phyloP scores from a whole-genome alignment of 257 asterid species.

The Solanum arcanum region DNA sequence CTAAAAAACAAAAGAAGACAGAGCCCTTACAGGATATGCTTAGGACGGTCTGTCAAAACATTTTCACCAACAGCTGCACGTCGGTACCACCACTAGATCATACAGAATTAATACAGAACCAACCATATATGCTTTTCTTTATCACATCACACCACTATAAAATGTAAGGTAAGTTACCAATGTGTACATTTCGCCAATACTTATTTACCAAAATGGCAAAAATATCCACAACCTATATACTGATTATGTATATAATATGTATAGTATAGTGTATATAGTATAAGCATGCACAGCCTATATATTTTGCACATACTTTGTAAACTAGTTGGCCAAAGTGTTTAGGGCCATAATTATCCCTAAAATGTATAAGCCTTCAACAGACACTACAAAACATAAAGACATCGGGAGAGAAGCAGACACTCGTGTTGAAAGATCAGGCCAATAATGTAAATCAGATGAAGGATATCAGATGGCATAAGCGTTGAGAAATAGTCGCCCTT shows the following conservation, averaged over 20 bases:
- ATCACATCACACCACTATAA: background rate
- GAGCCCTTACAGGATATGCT: background rate
- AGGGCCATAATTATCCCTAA: background rate
- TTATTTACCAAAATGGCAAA: background rate
- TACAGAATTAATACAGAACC: background rate
- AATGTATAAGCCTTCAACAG: background rate
- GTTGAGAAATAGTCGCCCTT: constrained; percentile 90
- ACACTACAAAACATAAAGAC: background rate
- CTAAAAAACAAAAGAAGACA: background rate
- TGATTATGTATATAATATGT: background rate
- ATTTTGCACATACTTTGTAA: background rate
- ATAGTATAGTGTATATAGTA: background rate
- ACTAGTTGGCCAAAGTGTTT: background rate
- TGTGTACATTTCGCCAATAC: background rate
- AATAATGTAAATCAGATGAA: constrained; percentile 12
- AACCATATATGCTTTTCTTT: background rate
- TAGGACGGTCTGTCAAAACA: background rate
- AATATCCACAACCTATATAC: background rate
- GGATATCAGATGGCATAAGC: constrained; percentile 96
- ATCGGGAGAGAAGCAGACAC: background rate
- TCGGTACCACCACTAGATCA: background rate
- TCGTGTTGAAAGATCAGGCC: background rate
- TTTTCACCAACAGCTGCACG: background rate
- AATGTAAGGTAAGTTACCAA: background rate
- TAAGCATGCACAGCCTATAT: background rate